A percentile compares a stretch with the other conserved stretches of the same genome.
Conservation (phyloP, 306 rosid species). For the Malus domestica region ASM211411v1 NC_041800.1:5310001-5310500, state of each 20-base stretch:
- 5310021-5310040: neutral
- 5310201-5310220: too few species aligned
- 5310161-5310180: slow-evolving; percentile 19
- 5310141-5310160: slow-evolving; percentile 21
- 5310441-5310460: slow-evolving; percentile 1
- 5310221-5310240: too few species aligned
- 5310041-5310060: neutral
- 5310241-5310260: too few species aligned
- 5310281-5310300: too few species aligned
- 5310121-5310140: neutral
- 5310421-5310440: neutral
- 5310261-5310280: too few species aligned
- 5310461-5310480: neutral
- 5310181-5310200: neutral
- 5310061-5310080: too few species aligned
- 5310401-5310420: neutral
- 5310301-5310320: too few species aligned
- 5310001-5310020: too few species aligned
- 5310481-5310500: neutral
- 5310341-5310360: rapidly evolving
- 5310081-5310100: neutral
- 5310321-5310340: too few species aligned
- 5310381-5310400: too few species aligned
- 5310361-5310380: too few species aligned
- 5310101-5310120: too few species aligned